Conservation (phyloP, 371 early-diverging fungal species). For the Rhizomucor pusillus region DNA sequence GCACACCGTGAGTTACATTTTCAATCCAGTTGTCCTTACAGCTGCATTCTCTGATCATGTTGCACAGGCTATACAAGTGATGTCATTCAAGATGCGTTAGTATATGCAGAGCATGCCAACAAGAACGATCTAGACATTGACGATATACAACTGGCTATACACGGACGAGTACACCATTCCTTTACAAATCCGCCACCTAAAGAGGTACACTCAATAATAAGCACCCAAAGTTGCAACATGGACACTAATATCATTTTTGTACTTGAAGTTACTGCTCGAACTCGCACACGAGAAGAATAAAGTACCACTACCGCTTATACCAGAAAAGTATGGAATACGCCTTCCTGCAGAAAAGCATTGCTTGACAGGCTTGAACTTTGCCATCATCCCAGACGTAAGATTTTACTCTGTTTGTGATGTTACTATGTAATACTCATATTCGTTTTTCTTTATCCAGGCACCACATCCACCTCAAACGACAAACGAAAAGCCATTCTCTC, state of each 20-base stretch:
- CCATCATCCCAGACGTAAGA: conserved; percentile 82
- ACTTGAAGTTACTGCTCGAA: conserved; percentile 71
- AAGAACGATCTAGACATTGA: conserved; percentile 80
- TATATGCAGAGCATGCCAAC: conserved; percentile 94
- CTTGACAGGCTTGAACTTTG: conserved; percentile 86
- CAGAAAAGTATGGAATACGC: conserved; percentile 88
- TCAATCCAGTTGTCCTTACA: conserved; percentile 1
- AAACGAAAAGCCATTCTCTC: too few relatives aligned
- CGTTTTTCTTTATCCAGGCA: too few relatives aligned
- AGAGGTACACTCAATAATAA: conserved; percentile 55
- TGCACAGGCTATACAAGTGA: conserved; percentile 88
- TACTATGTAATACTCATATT: too few relatives aligned
- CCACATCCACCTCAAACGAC: too few relatives aligned
- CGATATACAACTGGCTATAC: conserved; percentile 94
- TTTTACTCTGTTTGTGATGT: not conserved
- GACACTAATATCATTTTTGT: not conserved
- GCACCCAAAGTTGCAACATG: not conserved
- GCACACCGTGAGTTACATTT: conserved; percentile 64
- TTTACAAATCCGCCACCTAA: conserved; percentile 89
- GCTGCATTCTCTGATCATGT: not conserved
- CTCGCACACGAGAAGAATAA: conserved; percentile 87
- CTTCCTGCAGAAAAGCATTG: conserved; percentile 92
- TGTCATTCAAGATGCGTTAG: conserved; percentile 90
- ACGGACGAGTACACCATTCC: conserved; percentile 85
- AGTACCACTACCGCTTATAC: conserved; percentile 83